Evolutionary conservation across 768 basidiomycete species (phyloP), one percentile per base, ranked within the genome.

Genomic region (Mycena sanguinolenta): DNA sequence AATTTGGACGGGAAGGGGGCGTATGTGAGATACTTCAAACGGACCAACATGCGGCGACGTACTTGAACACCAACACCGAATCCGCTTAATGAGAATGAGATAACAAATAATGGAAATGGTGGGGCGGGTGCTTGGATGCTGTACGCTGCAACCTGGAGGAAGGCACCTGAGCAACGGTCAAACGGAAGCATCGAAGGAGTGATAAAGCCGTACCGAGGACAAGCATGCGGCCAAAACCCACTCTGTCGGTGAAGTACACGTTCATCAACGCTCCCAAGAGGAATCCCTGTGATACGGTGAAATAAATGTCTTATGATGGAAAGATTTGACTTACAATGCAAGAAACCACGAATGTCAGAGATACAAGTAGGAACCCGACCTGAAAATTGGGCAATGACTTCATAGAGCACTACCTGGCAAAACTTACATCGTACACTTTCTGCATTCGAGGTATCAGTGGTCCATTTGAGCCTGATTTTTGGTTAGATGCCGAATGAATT

Each of bases 31-130:
- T 21, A 67, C 23, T 42, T 9, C 38, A 4, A 19, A 57, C 4
- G 49, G 53, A 9, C 39, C 12, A 13, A 19, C 16, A 25, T 0
- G 23, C 21, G 21, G 21, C 27, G 30, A 36, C 25, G 57, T 67
- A 85, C 87, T 77, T 83, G 85, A 10, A 88, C 70, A 2, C 88
- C 79, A 46, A 84, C 66, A 3, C 90, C 90, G 32, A 89, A 80
- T 8, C 90, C 90, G 16, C 82, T 84, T 38, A 90, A 59, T 9
- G 75, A 77, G 65, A 82, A 87, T 1, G 79, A 83, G 17, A 86
- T 50, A 23, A 85, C 82, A 73, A 90, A 84, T 12, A 83, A 77
- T 2, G 87, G 85, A 70, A 89, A 91, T 1, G 89, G 88, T 0
- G 86, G 88, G 9, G 81, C 85, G 9, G 86, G 76, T 2, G 84